Evolutionary conservation across 2,329 filamentous ascomycete genomes (phyloP).

Genomic region (Parasarocladium wereldwijsianum): DNA sequence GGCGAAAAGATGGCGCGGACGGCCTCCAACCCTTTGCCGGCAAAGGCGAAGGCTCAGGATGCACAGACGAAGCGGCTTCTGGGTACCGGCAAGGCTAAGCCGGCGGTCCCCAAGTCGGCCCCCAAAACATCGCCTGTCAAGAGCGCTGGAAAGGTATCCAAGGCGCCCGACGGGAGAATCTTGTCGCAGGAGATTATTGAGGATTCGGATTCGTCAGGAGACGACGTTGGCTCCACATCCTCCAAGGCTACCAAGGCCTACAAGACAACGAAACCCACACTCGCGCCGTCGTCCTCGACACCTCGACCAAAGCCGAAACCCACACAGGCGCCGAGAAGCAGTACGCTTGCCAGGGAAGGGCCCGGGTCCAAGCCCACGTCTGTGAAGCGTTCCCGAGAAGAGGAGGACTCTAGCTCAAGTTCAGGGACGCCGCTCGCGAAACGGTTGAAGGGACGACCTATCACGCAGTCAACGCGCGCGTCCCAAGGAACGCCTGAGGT

Average conservation of each 20-base stretch:
- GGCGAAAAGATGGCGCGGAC: constrained; percentile 33
- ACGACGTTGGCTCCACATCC: constrained; percentile 20
- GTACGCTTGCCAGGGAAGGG: no score
- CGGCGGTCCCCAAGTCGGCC: constrained; percentile 10
- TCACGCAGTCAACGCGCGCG: constrained; percentile 8
- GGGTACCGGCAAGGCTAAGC: constrained; percentile 19
- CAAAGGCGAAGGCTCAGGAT: constrained; percentile 41
- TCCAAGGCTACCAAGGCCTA: constrained; percentile 9
- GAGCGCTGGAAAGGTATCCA: constrained; percentile 20
- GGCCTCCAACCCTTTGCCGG: constrained; percentile 31
- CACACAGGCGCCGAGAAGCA: constrained; percentile 11
- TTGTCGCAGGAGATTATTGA: constrained; percentile 41
- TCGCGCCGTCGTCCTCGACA: constrained; percentile 13
- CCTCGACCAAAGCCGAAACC: constrained; percentile 14
- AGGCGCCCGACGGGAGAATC: constrained; percentile 26
- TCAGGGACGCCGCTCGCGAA: constrained; percentile 44
- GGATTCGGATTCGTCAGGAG: constrained; percentile 41
- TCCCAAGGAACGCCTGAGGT: neutral
- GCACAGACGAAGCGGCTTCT: constrained; percentile 41
- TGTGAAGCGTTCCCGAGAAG: constrained; percentile 37
- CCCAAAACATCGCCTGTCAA: constrained; percentile 28
- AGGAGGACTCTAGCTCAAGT: constrained; percentile 42
- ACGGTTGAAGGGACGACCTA: constrained; percentile 32
- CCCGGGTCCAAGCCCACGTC: constrained; percentile 14
- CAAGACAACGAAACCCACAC: constrained; percentile 12